Evolutionary conservation across 306 rosid species (phyloP).

Genomic region (Sicyos edulis): DNA sequence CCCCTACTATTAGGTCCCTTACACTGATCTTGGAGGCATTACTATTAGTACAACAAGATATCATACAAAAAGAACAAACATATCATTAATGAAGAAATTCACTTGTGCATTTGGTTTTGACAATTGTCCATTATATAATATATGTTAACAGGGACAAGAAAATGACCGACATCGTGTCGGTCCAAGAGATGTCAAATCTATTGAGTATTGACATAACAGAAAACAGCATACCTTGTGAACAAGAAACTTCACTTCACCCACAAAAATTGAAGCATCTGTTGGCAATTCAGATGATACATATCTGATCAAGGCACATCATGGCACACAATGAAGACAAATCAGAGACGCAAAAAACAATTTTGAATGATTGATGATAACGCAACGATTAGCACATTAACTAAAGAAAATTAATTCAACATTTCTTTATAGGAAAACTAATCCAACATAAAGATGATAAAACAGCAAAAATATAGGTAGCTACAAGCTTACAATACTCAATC

Average conservation of each 20-base stretch:
- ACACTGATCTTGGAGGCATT: background rate
- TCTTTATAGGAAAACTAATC: background rate
- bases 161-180: too few relatives aligned
- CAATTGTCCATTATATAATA: background rate
- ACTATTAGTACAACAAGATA: background rate
- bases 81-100: background rate
- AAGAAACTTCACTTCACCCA: conserved; percentile 75
- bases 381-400: too few relatives aligned
- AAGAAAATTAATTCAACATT: background rate
- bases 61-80: background rate
- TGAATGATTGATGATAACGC: background rate
- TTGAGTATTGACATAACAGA: background rate
- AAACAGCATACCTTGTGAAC: conserved; percentile 71
- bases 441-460: background rate
- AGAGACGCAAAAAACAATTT: background rate
- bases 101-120: background rate
- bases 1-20: too few relatives aligned
- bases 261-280: conserved; percentile 60
- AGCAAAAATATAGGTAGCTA: background rate
- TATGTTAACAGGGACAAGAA: too few relatives aligned
- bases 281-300: conserved; percentile 77
- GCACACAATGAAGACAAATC: conserved; percentile 1
- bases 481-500: background rate
- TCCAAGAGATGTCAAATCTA: background rate
- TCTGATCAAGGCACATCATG: conserved; percentile 39